Evolutionary conservation across 2,329 filamentous ascomycete species (phyloP), one percentile per base, ranked within the genome.

Genomic region (Pseudocercospora vitis): DNA sequence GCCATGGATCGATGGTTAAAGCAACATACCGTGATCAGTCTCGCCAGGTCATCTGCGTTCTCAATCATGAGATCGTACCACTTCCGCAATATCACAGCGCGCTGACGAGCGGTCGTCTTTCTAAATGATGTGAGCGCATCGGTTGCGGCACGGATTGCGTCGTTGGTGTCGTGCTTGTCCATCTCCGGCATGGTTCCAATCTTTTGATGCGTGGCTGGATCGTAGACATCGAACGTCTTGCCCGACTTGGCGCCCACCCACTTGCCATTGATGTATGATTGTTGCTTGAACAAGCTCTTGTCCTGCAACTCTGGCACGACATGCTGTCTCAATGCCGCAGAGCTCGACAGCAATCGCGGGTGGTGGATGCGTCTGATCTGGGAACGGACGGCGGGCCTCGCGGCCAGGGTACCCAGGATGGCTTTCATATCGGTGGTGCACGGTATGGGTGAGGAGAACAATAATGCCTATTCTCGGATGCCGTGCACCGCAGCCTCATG

Each of bases 101-200:
- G 82, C 74, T 91, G 81, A 53, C 89, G 86, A 54, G 85, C 87
- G 0, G 88, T 90, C 63, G 81, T 84, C 61, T 80, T 81, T 60
- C 83, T 81, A 75, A 91, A 94, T 24, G 79, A 76, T 44, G 82
- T 80, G 60, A 94, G 83, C 0, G 94, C 92, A 5, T 81, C 81
- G 7, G 83, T 81, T 8, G 94, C 94, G n/a, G 90, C 90, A 50
- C 82, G 76, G 68, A 99, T 95, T 67, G 94, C 92, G 44, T 79
- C 79, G 67, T 90, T 81, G 31, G 89, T 88, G 69, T 99, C 94
- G 63, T 82, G 76, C 58, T 79, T 78, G 64, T 86, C 82, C 79
- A 94, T 94, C 68, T 97, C 92, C 58, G 94, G 90, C 69, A 86
- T 87, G 19, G 83, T 88, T 53, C 89, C 91, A 64, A 97, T 91